Evolutionary conservation across 768 basidiomycete genomes (phyloP).

Genomic region (Myochromella boudieri): DNA sequence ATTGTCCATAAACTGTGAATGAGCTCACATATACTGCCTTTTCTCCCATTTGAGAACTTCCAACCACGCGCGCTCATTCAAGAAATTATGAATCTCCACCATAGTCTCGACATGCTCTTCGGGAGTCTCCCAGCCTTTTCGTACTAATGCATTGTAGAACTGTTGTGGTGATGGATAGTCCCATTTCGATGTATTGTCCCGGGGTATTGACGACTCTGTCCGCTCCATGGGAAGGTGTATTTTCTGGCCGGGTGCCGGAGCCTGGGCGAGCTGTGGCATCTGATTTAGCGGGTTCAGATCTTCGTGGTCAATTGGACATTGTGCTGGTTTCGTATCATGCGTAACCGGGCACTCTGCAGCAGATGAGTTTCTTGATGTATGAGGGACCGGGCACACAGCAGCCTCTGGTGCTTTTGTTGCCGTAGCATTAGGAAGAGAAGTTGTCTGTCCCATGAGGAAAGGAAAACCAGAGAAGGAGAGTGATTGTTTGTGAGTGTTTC

Average conservation of each 20-base stretch:
- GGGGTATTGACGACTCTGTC: conserved; percentile 83
- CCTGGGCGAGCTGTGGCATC: conserved; percentile 83
- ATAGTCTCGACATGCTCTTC: conserved; percentile 95
- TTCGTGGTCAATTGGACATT: conserved; percentile 50
- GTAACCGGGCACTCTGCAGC: conserved; percentile 28
- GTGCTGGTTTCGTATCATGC: conserved; percentile 29
- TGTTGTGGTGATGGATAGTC: conserved; percentile 98
- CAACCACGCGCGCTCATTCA: conserved; percentile 96
- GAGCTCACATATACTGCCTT: conserved; percentile 55
- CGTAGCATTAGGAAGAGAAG: conserved; percentile 32
- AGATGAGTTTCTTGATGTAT: conserved; percentile 4
- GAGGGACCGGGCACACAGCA: conserved; percentile 31
- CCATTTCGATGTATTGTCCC: conserved; percentile 63
- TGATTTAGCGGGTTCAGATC: conserved; percentile 75
- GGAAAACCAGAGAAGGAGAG: background rate
- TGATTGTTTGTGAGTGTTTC: conserved; percentile 14
- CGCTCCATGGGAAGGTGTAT: conserved; percentile 70
- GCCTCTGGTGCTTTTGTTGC: conserved; percentile 19
- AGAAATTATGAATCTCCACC: conserved; percentile 97
- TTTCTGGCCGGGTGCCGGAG: conserved; percentile 56
- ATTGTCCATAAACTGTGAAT: background rate
- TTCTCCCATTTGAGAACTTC: conserved; percentile 95
- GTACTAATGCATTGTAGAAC: conserved; percentile 94
- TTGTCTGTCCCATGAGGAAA: conserved; percentile 42
- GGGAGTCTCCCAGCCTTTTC: conserved; percentile 97